Conservation (phyloP, 805 yeast genomes). For the Wickerhamomyces bovis region DNA sequence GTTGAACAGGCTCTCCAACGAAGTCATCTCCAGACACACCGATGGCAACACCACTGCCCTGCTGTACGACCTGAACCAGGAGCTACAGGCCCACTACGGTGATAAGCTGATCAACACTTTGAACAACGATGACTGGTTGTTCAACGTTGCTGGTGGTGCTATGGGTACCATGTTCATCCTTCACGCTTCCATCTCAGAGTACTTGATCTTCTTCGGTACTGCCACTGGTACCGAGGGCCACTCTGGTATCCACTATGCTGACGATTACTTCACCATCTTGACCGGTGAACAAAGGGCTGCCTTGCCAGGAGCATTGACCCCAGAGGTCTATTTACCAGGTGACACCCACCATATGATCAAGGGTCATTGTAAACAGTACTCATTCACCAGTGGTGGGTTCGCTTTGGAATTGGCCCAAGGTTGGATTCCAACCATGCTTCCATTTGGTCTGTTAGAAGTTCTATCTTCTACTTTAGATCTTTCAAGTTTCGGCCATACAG, state of each 20-base stretch:
- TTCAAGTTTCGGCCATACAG: conserved; percentile 61
- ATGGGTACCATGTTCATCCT: conserved; percentile 95
- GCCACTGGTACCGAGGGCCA: conserved; percentile 97
- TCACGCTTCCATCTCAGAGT: conserved; percentile 92
- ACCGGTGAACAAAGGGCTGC: conserved; percentile 77
- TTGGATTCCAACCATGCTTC: conserved; percentile 97
- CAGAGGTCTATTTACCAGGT: conserved; percentile 81
- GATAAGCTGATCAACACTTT: conserved; percentile 64
- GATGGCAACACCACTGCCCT: conserved; percentile 36
- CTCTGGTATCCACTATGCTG: conserved; percentile 93
- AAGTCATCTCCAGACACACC: conserved; percentile 31
- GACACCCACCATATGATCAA: conserved; percentile 72
- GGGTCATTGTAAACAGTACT: conserved; percentile 77
- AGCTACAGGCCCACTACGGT: conserved; percentile 62
- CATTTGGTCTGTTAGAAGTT: conserved; percentile 86
- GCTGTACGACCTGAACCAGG: conserved; percentile 54
- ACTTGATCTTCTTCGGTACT: conserved; percentile 87
- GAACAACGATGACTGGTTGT: conserved; percentile 83
- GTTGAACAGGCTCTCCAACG: conserved; percentile 52
- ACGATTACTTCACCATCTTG: conserved; percentile 91
- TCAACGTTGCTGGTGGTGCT: conserved; percentile 97
- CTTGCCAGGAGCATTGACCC: conserved; percentile 50
- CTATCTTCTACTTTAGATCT: conserved; percentile 77
- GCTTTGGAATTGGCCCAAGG: conserved; percentile 98
- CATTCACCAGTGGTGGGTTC: conserved; percentile 75